Evolutionary conservation across 768 basidiomycete species (phyloP).

Genomic region (Termitomyces sp.): DNA sequence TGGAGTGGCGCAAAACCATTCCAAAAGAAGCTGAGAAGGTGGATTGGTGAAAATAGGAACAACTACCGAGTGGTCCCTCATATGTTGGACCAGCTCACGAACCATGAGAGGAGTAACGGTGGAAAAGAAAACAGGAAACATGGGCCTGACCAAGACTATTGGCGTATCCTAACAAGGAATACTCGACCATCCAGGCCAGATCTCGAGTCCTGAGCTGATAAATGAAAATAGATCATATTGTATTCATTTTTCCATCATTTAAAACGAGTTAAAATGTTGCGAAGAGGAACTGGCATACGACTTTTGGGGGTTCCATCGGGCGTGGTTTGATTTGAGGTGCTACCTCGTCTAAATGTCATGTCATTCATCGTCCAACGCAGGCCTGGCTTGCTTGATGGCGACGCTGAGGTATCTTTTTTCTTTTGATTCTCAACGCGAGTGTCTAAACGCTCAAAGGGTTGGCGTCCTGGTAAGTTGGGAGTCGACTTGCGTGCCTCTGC

Average conservation of each 20-base stretch:
- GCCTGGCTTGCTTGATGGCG: conserved; percentile 13
- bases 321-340: conserved; percentile 10
- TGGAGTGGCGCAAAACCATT: background rate
- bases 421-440: conserved; percentile 13
- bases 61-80: too few species aligned
- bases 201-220: too few species aligned
- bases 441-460: conserved; percentile 26
- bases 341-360: conserved; percentile 25
- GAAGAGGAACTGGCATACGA: conserved; percentile 40
- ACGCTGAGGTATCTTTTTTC: conserved; percentile 12
- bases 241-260: conserved; percentile 19
- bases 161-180: conserved; percentile 18
- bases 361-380: conserved; percentile 29
- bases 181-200: background rate
- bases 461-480: conserved; percentile 21
- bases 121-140: too few species aligned
- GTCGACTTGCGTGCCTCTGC: conserved; percentile 8
- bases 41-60: too few species aligned
- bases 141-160: too few species aligned
- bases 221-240: background rate
- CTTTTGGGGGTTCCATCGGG: conserved; percentile 26
- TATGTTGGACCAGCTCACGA: too few species aligned
- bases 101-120: too few species aligned
- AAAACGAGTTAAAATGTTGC: conserved; percentile 42
- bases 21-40: too few species aligned